Conservation (phyloP, 2,329 filamentous ascomycete species). For the Torrubiella hemipterigena region DNA sequence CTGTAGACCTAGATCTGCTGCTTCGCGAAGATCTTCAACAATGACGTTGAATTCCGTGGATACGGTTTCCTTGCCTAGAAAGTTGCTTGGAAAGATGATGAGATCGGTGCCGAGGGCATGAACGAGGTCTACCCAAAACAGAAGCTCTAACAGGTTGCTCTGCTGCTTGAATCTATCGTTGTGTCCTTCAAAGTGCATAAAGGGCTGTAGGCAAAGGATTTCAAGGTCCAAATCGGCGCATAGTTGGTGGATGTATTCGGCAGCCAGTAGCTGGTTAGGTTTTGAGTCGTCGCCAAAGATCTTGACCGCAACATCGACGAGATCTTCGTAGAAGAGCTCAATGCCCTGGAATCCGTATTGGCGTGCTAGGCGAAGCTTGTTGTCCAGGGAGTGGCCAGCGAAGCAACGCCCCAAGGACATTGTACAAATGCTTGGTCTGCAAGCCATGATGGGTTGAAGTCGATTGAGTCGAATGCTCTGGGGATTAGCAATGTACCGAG, state of each 20-base stretch:
- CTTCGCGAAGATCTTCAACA: conserved; percentile 45
- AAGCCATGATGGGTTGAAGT: conserved; percentile 2
- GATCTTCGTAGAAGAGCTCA: conserved; percentile 70
- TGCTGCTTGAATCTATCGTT: conserved; percentile 47
- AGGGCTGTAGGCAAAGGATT: conserved; percentile 63
- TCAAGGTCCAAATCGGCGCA: conserved; percentile 42
- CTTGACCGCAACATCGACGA: conserved; percentile 45
- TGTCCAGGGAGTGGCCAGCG: conserved; percentile 53
- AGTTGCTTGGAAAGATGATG: conserved; percentile 64
- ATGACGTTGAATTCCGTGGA: conserved; percentile 41
- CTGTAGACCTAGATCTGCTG: conserved; percentile 52
- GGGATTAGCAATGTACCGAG: too few relatives aligned
- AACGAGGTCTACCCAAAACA: conserved; percentile 58
- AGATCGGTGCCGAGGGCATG: conserved; percentile 54
- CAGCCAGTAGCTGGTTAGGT: conserved; percentile 42
- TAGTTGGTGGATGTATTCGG: conserved; percentile 41
- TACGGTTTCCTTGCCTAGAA: conserved; percentile 38
- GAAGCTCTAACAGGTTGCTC: conserved; percentile 47
- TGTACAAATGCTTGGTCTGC: conserved; percentile 55
- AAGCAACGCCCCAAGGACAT: conserved; percentile 63
- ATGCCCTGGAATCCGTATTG: conserved; percentile 55
- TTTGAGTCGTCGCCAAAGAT: conserved; percentile 24
- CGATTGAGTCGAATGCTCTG: too few relatives aligned
- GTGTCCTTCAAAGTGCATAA: conserved; percentile 67
- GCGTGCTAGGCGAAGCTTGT: conserved; percentile 58